A percentile compares a stretch with the other conserved stretches of the same genome.
These are phyloP conservation scores for Pseudoscleropodium purum DNA, from an alignment of 225 moss, liverwort and hornwort species.

Conservation along the genomic window DNA sequence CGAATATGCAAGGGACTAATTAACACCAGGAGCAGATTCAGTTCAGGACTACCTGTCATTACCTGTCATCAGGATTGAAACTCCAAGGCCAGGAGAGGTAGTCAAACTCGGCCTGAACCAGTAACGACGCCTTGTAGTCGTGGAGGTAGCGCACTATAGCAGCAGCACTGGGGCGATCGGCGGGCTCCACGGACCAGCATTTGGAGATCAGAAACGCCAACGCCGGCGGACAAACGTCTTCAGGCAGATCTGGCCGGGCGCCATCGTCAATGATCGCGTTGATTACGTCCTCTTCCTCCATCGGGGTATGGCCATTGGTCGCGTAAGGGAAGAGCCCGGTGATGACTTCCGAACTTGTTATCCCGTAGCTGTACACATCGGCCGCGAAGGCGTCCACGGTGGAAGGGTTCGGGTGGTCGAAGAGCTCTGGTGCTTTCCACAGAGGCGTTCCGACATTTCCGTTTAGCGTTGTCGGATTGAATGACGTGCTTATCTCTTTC, in stretches of 20 bases:
- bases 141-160: not conserved
- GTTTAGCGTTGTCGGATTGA: not conserved
- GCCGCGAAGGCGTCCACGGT: not conserved
- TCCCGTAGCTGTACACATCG: not conserved
- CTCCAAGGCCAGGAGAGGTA: not conserved
- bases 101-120: not conserved
- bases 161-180: not conserved
- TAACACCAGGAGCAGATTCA: not conserved
- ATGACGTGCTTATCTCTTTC: not conserved
- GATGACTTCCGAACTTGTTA: not conserved
- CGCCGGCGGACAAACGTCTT: not conserved
- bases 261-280: not conserved
- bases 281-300: not conserved
- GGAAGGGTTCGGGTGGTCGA: not conserved
- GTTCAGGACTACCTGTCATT: not conserved
- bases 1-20: not conserved
- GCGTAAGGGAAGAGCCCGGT: not conserved
- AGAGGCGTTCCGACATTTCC: not conserved
- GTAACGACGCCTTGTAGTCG: not conserved
- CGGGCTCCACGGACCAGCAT: not conserved
- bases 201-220: not conserved
- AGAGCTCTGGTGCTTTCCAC: not conserved
- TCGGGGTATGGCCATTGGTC: not conserved
- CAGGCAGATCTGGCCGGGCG: not conserved
- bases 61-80: not conserved